Conservation (phyloP, 2,329 filamentous ascomycete species). For the Arthrobotrys conoides region DNA sequence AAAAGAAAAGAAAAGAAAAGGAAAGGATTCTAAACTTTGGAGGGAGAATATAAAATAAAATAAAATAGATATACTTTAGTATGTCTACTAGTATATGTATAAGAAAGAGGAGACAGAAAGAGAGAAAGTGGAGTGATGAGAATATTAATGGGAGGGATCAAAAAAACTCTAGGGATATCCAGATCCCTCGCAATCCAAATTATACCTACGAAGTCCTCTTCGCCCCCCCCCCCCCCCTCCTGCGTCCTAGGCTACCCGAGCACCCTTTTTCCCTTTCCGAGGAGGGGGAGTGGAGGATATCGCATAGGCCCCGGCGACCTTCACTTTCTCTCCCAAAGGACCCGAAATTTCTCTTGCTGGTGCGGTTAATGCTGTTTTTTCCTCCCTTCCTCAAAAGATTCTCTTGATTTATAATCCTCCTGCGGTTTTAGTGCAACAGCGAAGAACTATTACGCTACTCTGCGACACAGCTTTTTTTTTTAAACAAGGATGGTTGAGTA, state of each 20-base stretch:
- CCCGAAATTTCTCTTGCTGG: constrained; percentile 25
- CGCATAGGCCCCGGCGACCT: constrained; percentile 36
- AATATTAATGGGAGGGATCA: constrained; percentile 11
- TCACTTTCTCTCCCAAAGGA: constrained; percentile 43
- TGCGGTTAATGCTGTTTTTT: constrained; percentile 10
- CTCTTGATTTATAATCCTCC: constrained; percentile 61
- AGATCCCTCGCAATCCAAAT: constrained; percentile 12
- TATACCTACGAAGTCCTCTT: constrained; percentile 5
- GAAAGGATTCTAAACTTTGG: not conserved
- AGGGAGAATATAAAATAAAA: not conserved
- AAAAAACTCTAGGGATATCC: constrained; percentile 2
- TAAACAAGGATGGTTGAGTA: constrained; percentile 31
- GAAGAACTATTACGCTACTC: constrained; percentile 17
- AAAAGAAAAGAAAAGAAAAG: too few species aligned
- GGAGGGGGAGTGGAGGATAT: constrained; percentile 38
- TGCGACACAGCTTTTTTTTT: constrained; percentile 33
- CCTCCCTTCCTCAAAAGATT: not conserved
- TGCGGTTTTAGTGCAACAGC: constrained; percentile 55
- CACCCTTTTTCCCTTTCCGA: constrained; percentile 47
- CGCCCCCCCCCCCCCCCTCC: not conserved
- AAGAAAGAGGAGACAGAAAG: not conserved
- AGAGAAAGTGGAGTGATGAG: not conserved
- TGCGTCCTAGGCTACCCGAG: constrained; percentile 47
- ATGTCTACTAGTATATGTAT: too few species aligned
- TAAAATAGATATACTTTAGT: too few species aligned